A percentile compares a stretch with the other conserved stretches of the same genome.
Evolutionary conservation across 2,329 filamentous ascomycete genomes (phyloP).

Genomic region (Fusarium sp.): DNA sequence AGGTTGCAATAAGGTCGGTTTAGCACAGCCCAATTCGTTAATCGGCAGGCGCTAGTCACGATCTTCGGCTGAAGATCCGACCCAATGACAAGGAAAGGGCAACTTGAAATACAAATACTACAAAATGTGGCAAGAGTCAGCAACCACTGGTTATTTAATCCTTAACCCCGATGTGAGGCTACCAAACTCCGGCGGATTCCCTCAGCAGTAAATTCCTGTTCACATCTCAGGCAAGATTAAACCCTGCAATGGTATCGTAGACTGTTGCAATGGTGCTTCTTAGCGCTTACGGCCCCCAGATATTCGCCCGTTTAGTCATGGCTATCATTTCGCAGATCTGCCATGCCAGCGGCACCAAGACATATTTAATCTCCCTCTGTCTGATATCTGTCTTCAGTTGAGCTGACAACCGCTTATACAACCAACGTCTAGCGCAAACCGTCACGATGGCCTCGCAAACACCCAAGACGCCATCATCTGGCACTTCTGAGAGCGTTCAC

Average conservation of each 20-base stretch:
- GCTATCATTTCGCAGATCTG: neutral
- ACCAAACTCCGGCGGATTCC: neutral
- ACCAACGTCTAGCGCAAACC: neutral
- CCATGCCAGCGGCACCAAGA: neutral
- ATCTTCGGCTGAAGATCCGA: neutral
- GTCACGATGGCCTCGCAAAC: slow-evolving; percentile 26
- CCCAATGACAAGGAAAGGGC: neutral
- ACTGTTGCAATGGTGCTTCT: neutral
- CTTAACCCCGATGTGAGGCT: neutral
- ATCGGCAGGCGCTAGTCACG: neutral
- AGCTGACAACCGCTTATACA: neutral
- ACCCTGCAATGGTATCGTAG: slow-evolving; percentile 1
- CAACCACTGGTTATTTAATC: neutral
- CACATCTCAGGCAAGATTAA: neutral
- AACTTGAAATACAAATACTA: neutral
- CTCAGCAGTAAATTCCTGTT: neutral
- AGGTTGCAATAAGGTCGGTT: neutral
- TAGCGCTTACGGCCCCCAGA: slow-evolving; percentile 22
- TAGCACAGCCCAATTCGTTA: neutral
- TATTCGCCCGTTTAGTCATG: neutral
- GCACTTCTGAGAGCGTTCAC: slow-evolving; percentile 9
- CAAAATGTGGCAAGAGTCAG: neutral
- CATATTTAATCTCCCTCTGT: slow-evolving; percentile 3
- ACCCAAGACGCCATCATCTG: slow-evolving; percentile 21
- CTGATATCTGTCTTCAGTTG: neutral